Evolutionary conservation across 495 filamentous ascomycete genomes (phyloP).

Genomic region (Bombardia bombarda): DNA sequence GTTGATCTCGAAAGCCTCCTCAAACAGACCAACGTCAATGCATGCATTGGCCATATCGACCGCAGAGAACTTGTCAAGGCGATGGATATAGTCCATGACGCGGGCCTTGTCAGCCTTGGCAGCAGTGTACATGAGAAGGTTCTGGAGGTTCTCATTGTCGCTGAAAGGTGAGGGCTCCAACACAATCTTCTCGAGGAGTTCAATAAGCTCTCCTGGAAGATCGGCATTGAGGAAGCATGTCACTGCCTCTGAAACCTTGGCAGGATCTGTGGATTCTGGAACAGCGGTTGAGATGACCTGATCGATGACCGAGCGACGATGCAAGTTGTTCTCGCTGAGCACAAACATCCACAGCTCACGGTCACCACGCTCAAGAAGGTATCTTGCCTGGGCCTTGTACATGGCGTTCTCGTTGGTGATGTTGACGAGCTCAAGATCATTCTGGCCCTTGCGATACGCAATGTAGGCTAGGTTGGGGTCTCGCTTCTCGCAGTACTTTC

Average conservation of each 20-base stretch:
- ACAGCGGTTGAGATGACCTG: conserved; percentile 96
- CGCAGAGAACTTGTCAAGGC: conserved; percentile 78
- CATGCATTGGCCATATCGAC: conserved; percentile 91
- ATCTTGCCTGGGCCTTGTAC: conserved; percentile 94
- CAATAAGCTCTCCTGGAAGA: conserved; percentile 88
- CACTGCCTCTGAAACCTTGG: conserved; percentile 92
- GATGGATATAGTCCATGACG: conserved; percentile 95
- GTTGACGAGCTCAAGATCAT: conserved; percentile 93
- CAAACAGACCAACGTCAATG: conserved; percentile 86
- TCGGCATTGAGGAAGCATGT: conserved; percentile 86
- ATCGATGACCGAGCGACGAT: conserved; percentile 87
- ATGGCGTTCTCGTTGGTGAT: conserved; percentile 99
- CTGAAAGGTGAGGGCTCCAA: conserved; percentile 95
- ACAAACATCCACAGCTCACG: conserved; percentile 91
- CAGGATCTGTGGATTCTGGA: conserved; percentile 86
- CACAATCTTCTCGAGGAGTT: conserved; percentile 98
- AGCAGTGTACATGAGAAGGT: conserved; percentile 92
- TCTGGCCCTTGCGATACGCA: conserved; percentile 92
- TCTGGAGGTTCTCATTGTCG: conserved; percentile 93
- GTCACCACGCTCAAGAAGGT: conserved; percentile 86
- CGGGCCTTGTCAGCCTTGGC: conserved; percentile 93
- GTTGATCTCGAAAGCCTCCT: conserved; percentile 97
- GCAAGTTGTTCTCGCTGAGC: conserved; percentile 88
- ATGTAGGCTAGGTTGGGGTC: conserved; percentile 97
- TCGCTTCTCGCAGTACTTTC: conserved; percentile 98